Evolutionary conservation across 1,139 yeast species (phyloP), one percentile per base, ranked within the genome.

Genomic region (Scheffersomyces segobiensis): DNA sequence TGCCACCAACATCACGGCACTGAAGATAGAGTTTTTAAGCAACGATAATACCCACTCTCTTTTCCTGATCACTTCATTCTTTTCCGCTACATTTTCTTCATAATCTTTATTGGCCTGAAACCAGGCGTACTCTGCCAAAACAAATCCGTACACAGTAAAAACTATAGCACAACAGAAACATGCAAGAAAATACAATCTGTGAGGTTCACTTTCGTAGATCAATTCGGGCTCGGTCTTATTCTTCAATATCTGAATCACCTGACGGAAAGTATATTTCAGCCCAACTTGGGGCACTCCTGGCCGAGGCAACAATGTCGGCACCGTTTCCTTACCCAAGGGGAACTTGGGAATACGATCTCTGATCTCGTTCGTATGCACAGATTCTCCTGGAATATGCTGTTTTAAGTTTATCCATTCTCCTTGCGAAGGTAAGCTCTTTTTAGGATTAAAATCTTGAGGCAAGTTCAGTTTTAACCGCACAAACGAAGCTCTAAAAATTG

Each of bases 181-280:
- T 49, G 87, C 83, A 24, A 89, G 75, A 69, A 91, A 90, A 70
- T 90, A 91, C 39, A 90, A 77, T 59, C 90, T 78, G 69, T 91
- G 97, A 0, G 96, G 91, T 72, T 91, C 97, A 46, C 93, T 87
- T 76, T 89, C 93, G 72, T 91, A 91, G 55, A 91, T 81, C 59
- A 91, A 78, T 69, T 90, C 96, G 0, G 96, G 96, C 55, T 82
- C 80, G 8, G 74, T 75, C 64, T 87, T 85, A 54, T 77, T 75
- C 60, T 83, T 78, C 59, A 91, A 75, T n/a, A 85, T 81, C 59
- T 82, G 82, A 64, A 89, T 77, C 72, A 91, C 87, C 68, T 88
- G 89, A 22, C 86, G 77, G 65, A 91, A 85, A 5, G 87, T 79
- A 66, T 84, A 74, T 51, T 75, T 67, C 18, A 83, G 79, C 1